Evolutionary conservation across 2,329 filamentous ascomycete genomes (phyloP).

Genomic region (Penicillium capsulatum): DNA sequence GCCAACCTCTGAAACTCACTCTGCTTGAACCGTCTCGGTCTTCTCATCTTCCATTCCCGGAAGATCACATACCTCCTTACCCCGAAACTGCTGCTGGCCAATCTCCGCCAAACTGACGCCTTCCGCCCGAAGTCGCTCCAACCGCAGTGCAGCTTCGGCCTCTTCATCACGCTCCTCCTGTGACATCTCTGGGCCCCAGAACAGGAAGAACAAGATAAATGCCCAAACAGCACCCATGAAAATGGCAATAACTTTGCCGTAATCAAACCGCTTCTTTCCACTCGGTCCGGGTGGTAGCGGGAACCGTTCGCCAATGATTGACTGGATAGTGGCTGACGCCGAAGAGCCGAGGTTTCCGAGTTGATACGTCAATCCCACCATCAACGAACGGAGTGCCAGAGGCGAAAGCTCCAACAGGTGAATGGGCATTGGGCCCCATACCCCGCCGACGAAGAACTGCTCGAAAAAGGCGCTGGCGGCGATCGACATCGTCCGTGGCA

Average conservation of each 20-base stretch:
- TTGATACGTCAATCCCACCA: slow-evolving; percentile 3
- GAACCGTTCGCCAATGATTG: slow-evolving; percentile 3
- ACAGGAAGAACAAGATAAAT: slow-evolving; percentile 33
- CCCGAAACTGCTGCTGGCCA: slow-evolving; percentile 10
- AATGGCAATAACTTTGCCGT: slow-evolving; percentile 40
- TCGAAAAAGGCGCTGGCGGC: slow-evolving; percentile 34
- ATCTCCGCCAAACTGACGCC: slow-evolving; percentile 20
- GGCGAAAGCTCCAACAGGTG: slow-evolving; percentile 37
- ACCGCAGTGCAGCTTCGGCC: slow-evolving; percentile 16
- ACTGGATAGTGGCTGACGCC: neutral
- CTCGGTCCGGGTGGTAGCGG: slow-evolving; percentile 22
- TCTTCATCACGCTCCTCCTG: slow-evolving; percentile 26
- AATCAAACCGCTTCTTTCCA: slow-evolving; percentile 37
- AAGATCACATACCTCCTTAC: slow-evolving; percentile 3
- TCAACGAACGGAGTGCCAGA: neutral
- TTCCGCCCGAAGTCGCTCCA: slow-evolving; percentile 20
- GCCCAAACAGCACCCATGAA: slow-evolving; percentile 28
- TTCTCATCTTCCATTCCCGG: slow-evolving; percentile 5
- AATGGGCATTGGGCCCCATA: slow-evolving; percentile 39
- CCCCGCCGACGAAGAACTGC: slow-evolving; percentile 38
- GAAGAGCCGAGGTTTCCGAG: slow-evolving; percentile 3
- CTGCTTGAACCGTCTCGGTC: slow-evolving; percentile 3
- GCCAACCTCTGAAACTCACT: no score
- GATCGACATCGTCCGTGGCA: slow-evolving; percentile 27
- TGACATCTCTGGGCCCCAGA: slow-evolving; percentile 30